These are phyloP conservation scores for Darksidea phi DNA, from an alignment of 495 filamentous ascomycete genomes.

Conservation along the genomic window DNA sequence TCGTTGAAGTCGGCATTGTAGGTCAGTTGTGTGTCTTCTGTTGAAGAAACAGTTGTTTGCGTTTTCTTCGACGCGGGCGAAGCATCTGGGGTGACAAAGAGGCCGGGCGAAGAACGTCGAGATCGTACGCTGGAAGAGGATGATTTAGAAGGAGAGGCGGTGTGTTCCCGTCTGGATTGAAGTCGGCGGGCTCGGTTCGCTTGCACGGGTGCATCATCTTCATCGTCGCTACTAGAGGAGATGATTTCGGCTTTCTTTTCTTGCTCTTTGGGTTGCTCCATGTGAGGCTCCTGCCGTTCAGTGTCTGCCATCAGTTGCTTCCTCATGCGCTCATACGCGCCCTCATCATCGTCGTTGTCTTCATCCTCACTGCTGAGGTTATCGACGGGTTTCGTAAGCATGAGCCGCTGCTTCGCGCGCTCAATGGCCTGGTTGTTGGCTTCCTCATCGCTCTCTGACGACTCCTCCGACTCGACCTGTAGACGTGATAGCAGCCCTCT, in stretches of 20 bases:
- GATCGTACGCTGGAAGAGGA: slow-evolving; percentile 10
- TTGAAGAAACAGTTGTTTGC: background rate
- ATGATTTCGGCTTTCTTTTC: background rate
- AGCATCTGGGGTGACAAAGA: slow-evolving; percentile 28
- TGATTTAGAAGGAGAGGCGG: slow-evolving; percentile 8
- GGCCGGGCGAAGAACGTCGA: slow-evolving; percentile 31
- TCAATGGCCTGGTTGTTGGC: background rate
- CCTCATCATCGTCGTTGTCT: slow-evolving; percentile 10
- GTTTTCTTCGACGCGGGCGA: slow-evolving; percentile 7
- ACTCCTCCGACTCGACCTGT: slow-evolving; percentile 3
- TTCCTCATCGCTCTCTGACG: slow-evolving; percentile 20
- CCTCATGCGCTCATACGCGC: slow-evolving; percentile 24
- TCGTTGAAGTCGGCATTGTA: slow-evolving; percentile 20
- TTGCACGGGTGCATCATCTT: slow-evolving; percentile 26
- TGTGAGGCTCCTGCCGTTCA: background rate
- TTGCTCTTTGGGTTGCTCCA: background rate
- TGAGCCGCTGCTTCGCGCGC: background rate
- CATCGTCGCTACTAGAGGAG: slow-evolving; percentile 13
- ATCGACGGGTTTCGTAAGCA: background rate
- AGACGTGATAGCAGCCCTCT: slow-evolving; percentile 26
- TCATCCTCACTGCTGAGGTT: slow-evolving; percentile 4
- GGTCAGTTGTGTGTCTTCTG: background rate
- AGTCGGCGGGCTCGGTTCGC: slow-evolving; percentile 9
- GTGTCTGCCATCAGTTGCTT: slow-evolving; percentile 4
- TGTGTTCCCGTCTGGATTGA: background rate